Evolutionary conservation across 2,329 filamentous ascomycete species (phyloP).

Genomic region (Penicillium vulpinum): DNA sequence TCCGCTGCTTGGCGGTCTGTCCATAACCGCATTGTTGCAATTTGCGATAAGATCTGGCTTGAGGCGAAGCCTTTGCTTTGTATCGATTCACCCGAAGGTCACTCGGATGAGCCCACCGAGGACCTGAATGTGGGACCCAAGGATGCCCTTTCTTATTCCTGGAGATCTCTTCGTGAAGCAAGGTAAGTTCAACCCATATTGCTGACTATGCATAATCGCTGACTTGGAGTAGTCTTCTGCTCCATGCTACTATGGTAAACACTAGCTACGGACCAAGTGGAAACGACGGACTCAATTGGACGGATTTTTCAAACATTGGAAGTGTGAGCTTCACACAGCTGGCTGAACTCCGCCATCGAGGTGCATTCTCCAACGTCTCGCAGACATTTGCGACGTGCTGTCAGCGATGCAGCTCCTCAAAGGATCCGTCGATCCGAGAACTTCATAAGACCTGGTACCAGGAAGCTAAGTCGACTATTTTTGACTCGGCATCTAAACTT

Average conservation of each 20-base stretch:
- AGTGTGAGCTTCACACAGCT: constrained; percentile 78
- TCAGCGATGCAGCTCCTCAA: constrained; percentile 59
- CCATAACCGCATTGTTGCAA: constrained; percentile 55
- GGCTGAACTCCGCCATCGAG: constrained; percentile 79
- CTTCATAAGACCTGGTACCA: constrained; percentile 71
- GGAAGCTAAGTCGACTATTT: constrained; percentile 66
- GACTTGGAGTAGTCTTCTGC: constrained; percentile 62
- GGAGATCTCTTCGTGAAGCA: constrained; percentile 90
- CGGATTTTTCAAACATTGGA: constrained; percentile 67
- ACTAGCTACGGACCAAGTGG: constrained; percentile 50
- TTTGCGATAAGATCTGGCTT: constrained; percentile 72
- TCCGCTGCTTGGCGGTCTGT: constrained; percentile 32
- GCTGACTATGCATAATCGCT: constrained; percentile 13
- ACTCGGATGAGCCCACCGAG: constrained; percentile 60
- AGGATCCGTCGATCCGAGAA: constrained; percentile 42
- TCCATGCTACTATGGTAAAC: constrained; percentile 63
- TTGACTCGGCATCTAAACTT: constrained; percentile 71
- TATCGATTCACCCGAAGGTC: constrained; percentile 90
- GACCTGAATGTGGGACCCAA: constrained; percentile 77
- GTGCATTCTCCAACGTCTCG: constrained; percentile 90
- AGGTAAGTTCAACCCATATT: constrained; percentile 57
- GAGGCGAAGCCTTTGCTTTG: constrained; percentile 77
- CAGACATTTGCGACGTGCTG: constrained; percentile 84
- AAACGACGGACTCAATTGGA: constrained; percentile 50
- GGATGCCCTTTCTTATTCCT: constrained; percentile 89